A percentile compares a stretch with the other conserved stretches of the same genome.
Evolutionary conservation across 352 stramenopile genomes (phyloP).

Genomic region (Phytopythium aichiense): DNA sequence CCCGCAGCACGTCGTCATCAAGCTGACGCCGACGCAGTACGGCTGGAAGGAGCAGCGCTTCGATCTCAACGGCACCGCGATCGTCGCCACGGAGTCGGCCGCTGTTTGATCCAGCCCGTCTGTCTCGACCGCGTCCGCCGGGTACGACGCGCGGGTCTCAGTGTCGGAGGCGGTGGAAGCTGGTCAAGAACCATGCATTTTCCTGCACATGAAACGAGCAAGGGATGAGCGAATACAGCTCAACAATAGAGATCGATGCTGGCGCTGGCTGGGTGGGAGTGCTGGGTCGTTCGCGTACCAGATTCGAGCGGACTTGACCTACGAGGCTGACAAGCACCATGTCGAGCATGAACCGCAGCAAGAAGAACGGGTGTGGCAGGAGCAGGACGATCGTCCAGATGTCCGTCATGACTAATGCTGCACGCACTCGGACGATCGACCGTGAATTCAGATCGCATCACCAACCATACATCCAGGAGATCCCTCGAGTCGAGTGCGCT

Average conservation of each 20-base stretch:
- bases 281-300: slow-evolving; percentile 25
- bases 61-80: slow-evolving; percentile 16
- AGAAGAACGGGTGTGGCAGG: slow-evolving; percentile 54
- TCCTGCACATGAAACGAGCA: slow-evolving; percentile 20
- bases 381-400: slow-evolving; percentile 37
- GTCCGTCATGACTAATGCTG: slow-evolving; percentile 30
- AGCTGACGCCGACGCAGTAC: slow-evolving; percentile 42
- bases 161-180: slow-evolving; percentile 48
- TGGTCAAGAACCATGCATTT: slow-evolving; percentile 58
- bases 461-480: not conserved
- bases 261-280: not conserved
- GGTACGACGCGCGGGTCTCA: not conserved
- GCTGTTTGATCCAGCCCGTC: not conserved
- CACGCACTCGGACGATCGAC: not conserved
- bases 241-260: not conserved
- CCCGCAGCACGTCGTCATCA: slow-evolving; percentile 40
- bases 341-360: slow-evolving; percentile 55
- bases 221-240: not conserved
- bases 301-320: slow-evolving; percentile 31
- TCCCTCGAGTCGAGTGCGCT: not conserved
- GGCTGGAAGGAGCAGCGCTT: slow-evolving; percentile 46
- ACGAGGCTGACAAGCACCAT: slow-evolving; percentile 36
- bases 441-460: not conserved
- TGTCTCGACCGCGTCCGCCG: not conserved
- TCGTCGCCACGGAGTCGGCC: not conserved